Evolutionary conservation across 495 filamentous ascomycete genomes (phyloP).

Genomic region (Diplogelasinospora grovesii): DNA sequence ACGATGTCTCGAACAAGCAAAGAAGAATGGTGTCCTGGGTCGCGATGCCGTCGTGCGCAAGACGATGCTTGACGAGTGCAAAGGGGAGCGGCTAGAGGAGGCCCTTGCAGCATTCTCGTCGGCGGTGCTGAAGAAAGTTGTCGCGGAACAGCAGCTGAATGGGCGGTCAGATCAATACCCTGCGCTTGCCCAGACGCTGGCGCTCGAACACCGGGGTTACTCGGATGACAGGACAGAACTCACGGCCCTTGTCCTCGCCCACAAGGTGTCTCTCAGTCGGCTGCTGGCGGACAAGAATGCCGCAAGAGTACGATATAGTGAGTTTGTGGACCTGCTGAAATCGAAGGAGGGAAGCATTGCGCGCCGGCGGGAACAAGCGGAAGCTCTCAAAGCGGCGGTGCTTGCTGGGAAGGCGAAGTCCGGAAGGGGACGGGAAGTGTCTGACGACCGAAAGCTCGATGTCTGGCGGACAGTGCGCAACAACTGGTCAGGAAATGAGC

Average conservation of each 20-base stretch:
- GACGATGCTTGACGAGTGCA: slow-evolving; percentile 89
- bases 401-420: slow-evolving; percentile 1
- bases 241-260: slow-evolving; percentile 61
- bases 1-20: slow-evolving; percentile 66
- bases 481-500: slow-evolving; percentile 68
- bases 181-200: slow-evolving; percentile 52
- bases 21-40: slow-evolving; percentile 77
- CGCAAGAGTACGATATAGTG: slow-evolving; percentile 40
- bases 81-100: slow-evolving; percentile 74
- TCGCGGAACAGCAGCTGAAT: slow-evolving; percentile 39
- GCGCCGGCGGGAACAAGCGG: slow-evolving; percentile 36
- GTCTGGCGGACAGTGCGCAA: slow-evolving; percentile 50
- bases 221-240: slow-evolving; percentile 54
- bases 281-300: slow-evolving; percentile 50
- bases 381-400: slow-evolving; percentile 17
- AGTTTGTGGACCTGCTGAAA: slow-evolving; percentile 55
- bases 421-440: slow-evolving; percentile 17
- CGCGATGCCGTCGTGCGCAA: slow-evolving; percentile 73
- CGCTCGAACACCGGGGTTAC: slow-evolving; percentile 54
- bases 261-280: slow-evolving; percentile 56
- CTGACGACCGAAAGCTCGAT: slow-evolving; percentile 31
- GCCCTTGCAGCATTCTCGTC: slow-evolving; percentile 72
- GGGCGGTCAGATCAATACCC: slow-evolving; percentile 21
- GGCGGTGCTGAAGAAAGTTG: slow-evolving; percentile 64
- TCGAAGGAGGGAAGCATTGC: slow-evolving; percentile 36